Evolutionary conservation across 768 basidiomycete species (phyloP), one percentile per base, ranked within the genome.

Genomic region (Lepiota venenata): DNA sequence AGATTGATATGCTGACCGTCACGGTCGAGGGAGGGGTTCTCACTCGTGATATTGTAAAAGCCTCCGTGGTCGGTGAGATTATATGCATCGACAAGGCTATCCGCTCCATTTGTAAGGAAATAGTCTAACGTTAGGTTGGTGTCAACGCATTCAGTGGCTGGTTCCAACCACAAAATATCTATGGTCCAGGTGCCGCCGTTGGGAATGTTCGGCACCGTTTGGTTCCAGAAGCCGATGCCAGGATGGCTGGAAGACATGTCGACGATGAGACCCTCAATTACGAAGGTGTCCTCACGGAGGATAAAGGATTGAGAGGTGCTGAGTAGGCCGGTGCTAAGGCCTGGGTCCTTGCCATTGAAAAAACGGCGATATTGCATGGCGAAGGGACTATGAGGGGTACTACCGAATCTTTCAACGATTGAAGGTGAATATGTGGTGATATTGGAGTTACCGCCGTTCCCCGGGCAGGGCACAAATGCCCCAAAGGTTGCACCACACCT

Each of bases 1-100:
- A 61, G 46, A 41, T 60, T 37, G 32, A 60, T 45, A 35, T 61
- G 50, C 42, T 63, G 62, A 11, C 62, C 60, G 29, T 63, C 57
- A n/a, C 53, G 49, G n/a, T 52, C 44, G 7, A 60, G 45, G 2
- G 38, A 16, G 3, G 62, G 62, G 39, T 58, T 59, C n/a, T 56
- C 52, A 2, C 14, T 37, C 2, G 48, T 40, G 14, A 50, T 37
- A 8, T 39, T 27, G 29, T 36, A 16, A 25, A 50, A 50, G 10
- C 48, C 48, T 29, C 48, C 48, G n/a, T n/a, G 37, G 37, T 50
- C 48, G 16, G 48, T 50, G 20, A 50, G 18, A 15, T 50, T 41
- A 14, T 36, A 50, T 2, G 29, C 21, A 15, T 40, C 32, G 4
- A 27, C 14, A 8, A 4, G 14, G 4, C 56, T 25, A 41, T 50